Percentiles rank a stretch among this genome's conserved stretches.
phyloP scores from a whole-genome alignment of 306 rosid genomes.

The Gastrolobium villosum region DNA sequence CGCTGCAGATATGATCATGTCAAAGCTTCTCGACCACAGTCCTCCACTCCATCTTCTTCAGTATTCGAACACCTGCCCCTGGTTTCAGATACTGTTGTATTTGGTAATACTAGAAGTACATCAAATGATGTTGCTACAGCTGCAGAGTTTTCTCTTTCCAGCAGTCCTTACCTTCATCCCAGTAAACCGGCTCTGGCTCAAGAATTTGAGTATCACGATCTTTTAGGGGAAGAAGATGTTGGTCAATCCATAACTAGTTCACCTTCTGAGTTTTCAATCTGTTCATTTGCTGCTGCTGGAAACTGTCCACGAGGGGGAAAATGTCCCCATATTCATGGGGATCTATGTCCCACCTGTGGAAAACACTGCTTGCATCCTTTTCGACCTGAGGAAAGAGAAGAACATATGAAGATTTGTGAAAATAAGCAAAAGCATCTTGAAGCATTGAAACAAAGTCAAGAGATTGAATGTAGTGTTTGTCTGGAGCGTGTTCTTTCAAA shows the following conservation, averaged over 20 bases:
- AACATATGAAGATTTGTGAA: conserved; percentile 77
- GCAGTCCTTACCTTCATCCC: conserved; percentile 58
- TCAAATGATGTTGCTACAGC: conserved; percentile 55
- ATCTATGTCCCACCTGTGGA: conserved; percentile 88
- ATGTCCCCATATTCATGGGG: conserved; percentile 94
- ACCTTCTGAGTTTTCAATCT: conserved; percentile 78
- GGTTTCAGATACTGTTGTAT: conserved; percentile 57
- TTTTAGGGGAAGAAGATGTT: conserved; percentile 54
- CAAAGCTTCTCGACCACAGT: conserved; percentile 67
- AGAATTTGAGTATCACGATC: conserved; percentile 53
- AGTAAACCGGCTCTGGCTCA: conserved; percentile 64
- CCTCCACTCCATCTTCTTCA: conserved; percentile 72
- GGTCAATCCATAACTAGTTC: conserved; percentile 55
- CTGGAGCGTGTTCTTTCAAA: conserved; percentile 93
- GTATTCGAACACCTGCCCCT: conserved; percentile 50
- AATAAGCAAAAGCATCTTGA: conserved; percentile 85
- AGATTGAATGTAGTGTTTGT: conserved; percentile 97
- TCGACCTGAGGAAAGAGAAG: conserved; percentile 88
- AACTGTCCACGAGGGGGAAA: conserved; percentile 87
- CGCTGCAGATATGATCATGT: conserved; percentile 97
- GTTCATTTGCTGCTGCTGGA: conserved; percentile 98
- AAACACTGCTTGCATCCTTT: conserved; percentile 90
- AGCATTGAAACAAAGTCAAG: conserved; percentile 88
- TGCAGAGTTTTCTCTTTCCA: conserved; percentile 60
- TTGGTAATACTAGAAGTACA: conserved; percentile 48